phyloP scores from a whole-genome alignment of 1,284 basidiomycete genomes.

The Rhodofomes roseus region DNA sequence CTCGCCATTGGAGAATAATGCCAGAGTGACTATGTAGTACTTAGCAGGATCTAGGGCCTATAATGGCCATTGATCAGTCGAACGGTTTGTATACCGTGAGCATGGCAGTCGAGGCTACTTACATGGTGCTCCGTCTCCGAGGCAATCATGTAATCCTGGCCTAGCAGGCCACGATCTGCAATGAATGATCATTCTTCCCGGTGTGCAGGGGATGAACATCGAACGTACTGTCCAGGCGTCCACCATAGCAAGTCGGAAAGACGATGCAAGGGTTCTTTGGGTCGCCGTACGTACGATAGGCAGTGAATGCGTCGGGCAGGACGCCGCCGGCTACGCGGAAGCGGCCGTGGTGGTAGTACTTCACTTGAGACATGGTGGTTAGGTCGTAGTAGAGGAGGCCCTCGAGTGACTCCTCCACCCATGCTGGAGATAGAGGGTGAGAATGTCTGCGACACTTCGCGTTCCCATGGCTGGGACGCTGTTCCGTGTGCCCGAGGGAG shows the following conservation, averaged over 20 bases:
- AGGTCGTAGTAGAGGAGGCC: background rate
- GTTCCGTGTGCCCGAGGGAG: background rate
- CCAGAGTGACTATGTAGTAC: slow-evolving; percentile 56
- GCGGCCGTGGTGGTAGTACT: slow-evolving; percentile 34
- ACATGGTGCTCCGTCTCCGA: slow-evolving; percentile 34
- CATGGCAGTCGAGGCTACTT: background rate
- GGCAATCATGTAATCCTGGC: slow-evolving; percentile 49
- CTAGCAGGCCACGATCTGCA: slow-evolving; percentile 30
- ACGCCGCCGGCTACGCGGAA: slow-evolving; percentile 31
- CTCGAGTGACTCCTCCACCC: background rate
- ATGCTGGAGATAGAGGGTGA: background rate
- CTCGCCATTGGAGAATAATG: slow-evolving; percentile 57
- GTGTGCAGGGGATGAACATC: background rate
- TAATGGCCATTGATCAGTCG: background rate
- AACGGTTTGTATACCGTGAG: background rate
- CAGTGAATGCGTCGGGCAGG: slow-evolving; percentile 31
- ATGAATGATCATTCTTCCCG: slow-evolving; percentile 2
- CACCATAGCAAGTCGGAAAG: slow-evolving; percentile 34
- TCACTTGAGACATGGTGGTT: slow-evolving; percentile 19
- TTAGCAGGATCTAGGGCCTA: slow-evolving; percentile 47
- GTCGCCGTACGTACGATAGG: slow-evolving; percentile 34
- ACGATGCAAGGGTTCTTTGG: slow-evolving; percentile 33
- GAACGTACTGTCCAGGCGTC: slow-evolving; percentile 30
- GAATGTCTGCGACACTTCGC: background rate
- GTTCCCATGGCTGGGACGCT: background rate